Conservation (phyloP, 805 yeast species). For the Yarrowia sp. region DNA sequence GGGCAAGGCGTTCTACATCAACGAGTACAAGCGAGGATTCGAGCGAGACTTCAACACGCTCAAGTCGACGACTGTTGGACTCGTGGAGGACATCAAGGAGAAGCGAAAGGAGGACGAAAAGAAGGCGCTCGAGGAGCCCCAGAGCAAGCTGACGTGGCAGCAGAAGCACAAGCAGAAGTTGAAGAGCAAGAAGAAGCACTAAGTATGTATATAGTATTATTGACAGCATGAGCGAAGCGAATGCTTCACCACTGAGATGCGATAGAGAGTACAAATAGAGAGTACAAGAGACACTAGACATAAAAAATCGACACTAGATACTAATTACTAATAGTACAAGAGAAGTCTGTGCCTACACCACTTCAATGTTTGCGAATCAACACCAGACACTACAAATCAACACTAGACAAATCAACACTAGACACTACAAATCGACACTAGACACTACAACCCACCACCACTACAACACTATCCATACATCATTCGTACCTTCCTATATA, state of each 20-base stretch:
- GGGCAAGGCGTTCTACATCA: constrained; percentile 31
- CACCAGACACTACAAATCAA: too few relatives aligned
- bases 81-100: constrained; percentile 19
- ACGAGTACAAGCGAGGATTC: constrained; percentile 23
- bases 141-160: constrained; percentile 13
- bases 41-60: constrained; percentile 20
- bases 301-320: too few relatives aligned
- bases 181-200: constrained; percentile 1
- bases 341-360: too few relatives aligned
- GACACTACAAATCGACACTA: too few relatives aligned
- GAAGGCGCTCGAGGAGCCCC: constrained; percentile 4
- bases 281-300: too few relatives aligned
- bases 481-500: constrained; percentile 11
- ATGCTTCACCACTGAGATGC: too few relatives aligned
- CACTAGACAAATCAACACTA: too few relatives aligned
- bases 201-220: neutral
- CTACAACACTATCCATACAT: too few relatives aligned
- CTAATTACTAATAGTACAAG: too few relatives aligned
- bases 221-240: neutral
- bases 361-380: too few relatives aligned
- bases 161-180: constrained; percentile 22
- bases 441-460: too few relatives aligned
- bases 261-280: too few relatives aligned
- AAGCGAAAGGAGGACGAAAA: neutral
- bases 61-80: constrained; percentile 10